Evolutionary conservation across 768 basidiomycete genomes (phyloP).

Genomic region (Russula compacta): DNA sequence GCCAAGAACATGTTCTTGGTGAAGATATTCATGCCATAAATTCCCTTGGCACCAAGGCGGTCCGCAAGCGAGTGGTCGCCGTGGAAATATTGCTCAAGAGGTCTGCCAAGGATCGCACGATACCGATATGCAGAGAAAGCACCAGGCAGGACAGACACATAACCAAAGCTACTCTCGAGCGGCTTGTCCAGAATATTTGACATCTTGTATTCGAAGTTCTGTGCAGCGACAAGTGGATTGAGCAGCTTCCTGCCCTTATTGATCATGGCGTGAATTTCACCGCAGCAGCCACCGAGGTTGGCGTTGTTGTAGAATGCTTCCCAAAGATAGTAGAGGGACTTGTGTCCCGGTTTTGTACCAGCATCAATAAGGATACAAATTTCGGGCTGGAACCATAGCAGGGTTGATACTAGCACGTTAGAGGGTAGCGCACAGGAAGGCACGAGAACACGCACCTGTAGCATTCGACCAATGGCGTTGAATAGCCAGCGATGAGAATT

Average conservation of each 20-base stretch:
- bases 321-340: constrained; percentile 94
- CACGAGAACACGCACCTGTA: constrained; percentile 43
- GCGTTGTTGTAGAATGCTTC: constrained; percentile 80
- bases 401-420: neutral
- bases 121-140: constrained; percentile 97
- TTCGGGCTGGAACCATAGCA: constrained; percentile 52
- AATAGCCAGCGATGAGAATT: constrained; percentile 95
- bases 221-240: constrained; percentile 88
- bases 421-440: neutral
- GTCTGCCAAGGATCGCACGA: constrained; percentile 84
- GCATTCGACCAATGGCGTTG: constrained; percentile 79
- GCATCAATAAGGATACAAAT: constrained; percentile 90
- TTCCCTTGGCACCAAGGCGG: constrained; percentile 86
- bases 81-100: constrained; percentile 79
- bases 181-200: constrained; percentile 96
- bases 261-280: constrained; percentile 96
- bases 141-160: constrained; percentile 90
- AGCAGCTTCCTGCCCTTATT: constrained; percentile 85
- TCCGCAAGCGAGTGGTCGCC: constrained; percentile 87
- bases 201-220: constrained; percentile 99
- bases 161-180: constrained; percentile 90
- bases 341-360: constrained; percentile 94
- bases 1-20: constrained; percentile 90
- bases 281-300: constrained; percentile 80
- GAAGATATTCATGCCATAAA: constrained; percentile 95